Base-by-base conservation (phyloP, 2,329 filamentous ascomycete genomes). In the Pseudogymnoascus sp. region DNA sequence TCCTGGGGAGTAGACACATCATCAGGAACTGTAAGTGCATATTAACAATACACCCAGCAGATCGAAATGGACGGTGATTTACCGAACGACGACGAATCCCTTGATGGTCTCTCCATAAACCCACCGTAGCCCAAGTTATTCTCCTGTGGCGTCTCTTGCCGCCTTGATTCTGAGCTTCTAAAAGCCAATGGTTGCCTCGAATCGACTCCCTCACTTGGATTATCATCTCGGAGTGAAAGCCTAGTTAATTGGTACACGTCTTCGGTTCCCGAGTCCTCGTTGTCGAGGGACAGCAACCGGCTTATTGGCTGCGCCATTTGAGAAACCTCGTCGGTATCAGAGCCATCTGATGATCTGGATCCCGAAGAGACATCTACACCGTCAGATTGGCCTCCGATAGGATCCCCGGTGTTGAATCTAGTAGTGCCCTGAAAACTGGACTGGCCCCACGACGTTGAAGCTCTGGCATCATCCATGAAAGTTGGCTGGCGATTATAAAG, bases 71-170 rank as follows among this genome's bases (percentile, higher is more conserved):
- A 23, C 33, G 5, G 18, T 5, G 4, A 60, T 25, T 63, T 35
- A 63, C 61, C 44, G 25, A 63, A 59, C 5, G 31, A 59, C 38
- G 63, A 67, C 38, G 63, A 67, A 63, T 23, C 64, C 16, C 31
- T 21, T 62, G 28, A 61, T 28, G 23, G 66, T 28, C 62, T 71
- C 62, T 71, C 67, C 35, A 69, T 38, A 56, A 70, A 71, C 2
- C 70, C 71, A 7, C 68, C 69, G 63, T 70, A 72, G 42, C 71
- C 65, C 21, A 71, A 71, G 23, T 68, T 69, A 50, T 70, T 65
- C 59, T 70, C 47, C n/a, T 18, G 25, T 56, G 47, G 14, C 25
- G 11, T n/a, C 25, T 56, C 47, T 33, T 56, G 25, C 25, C n/a
- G 14, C 33, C 47, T 56, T 31, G 47, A 33, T 56, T 33, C 8